Conservation (phyloP, 768 basidiomycete genomes). For the Suillus variegatus region DNA sequence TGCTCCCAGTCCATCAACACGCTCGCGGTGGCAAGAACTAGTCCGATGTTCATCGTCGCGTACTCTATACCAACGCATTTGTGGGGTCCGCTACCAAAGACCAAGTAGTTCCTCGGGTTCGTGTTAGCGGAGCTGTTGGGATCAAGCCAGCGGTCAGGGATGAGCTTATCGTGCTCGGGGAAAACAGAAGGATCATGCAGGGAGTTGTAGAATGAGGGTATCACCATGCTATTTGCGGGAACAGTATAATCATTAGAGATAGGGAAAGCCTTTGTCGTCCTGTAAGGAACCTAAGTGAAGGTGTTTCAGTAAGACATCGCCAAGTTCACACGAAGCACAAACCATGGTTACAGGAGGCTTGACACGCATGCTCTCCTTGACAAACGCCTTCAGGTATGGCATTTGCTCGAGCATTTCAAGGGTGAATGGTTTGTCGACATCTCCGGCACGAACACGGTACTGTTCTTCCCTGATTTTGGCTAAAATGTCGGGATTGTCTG, state of each 20-base stretch:
- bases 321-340: background rate
- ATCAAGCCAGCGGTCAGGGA: conserved; percentile 94
- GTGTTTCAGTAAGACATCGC: conserved; percentile 10
- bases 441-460: conserved; percentile 75
- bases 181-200: conserved; percentile 88
- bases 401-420: conserved; percentile 90
- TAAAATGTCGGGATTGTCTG: conserved; percentile 87
- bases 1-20: conserved; percentile 87
- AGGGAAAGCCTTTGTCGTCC: conserved; percentile 85
- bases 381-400: conserved; percentile 89
- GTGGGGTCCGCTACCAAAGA: conserved; percentile 94
- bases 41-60: conserved; percentile 85
- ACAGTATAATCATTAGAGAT: conserved; percentile 91
- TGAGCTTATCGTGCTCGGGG: conserved; percentile 80
- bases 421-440: conserved; percentile 74
- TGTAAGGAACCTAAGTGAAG: conserved; percentile 82
- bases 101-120: conserved; percentile 93
- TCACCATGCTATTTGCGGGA: conserved; percentile 90
- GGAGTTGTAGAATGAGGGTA: conserved; percentile 91
- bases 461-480: conserved; percentile 92
- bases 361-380: conserved; percentile 90
- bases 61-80: conserved; percentile 93
- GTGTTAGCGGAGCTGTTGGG: conserved; percentile 71
- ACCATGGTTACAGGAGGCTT: conserved; percentile 98
- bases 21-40: conserved; percentile 82